These are phyloP conservation scores for Samsoniella hepiali DNA, from an alignment of 2,329 filamentous ascomycete species.

Conservation along the genomic window DNA sequence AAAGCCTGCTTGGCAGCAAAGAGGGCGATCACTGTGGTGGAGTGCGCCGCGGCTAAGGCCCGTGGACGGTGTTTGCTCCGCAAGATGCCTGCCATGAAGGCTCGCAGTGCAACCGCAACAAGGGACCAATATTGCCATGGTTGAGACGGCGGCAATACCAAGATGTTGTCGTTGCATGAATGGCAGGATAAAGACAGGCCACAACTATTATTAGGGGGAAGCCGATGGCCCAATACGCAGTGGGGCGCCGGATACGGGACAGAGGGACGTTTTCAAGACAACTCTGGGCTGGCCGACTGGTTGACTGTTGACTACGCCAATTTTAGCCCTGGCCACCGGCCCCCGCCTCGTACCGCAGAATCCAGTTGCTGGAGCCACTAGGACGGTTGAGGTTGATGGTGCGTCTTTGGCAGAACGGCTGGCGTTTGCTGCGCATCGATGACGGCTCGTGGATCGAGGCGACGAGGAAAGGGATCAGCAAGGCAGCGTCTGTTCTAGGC, in stretches of 20 bases:
- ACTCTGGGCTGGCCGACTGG: not conserved
- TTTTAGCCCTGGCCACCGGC: not conserved
- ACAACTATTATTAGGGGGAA: not conserved
- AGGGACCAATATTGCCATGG: no score
- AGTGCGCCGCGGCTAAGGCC: not conserved
- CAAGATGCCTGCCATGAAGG: not conserved
- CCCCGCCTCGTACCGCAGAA: conserved; percentile 6
- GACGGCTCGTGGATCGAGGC: not conserved
- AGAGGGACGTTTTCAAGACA: not conserved
- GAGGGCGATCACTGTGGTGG: conserved; percentile 5
- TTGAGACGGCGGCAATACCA: not conserved
- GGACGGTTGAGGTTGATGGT: not conserved
- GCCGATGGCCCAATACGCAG: not conserved
- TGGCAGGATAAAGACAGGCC: not conserved
- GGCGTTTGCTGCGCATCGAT: not conserved
- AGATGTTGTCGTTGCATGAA: not conserved
- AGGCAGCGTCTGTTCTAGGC: not conserved
- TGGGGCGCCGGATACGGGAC: conserved; percentile 16
- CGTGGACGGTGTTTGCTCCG: not conserved
- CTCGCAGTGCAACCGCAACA: not conserved
- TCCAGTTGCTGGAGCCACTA: not conserved
- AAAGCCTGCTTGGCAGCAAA: not conserved
- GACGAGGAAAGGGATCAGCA: not conserved
- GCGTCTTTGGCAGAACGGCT: not conserved
- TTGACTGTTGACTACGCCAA: not conserved